These are phyloP conservation scores for Ciborinia camelliae DNA, from an alignment of 2,329 filamentous ascomycete species.

Conservation along the genomic window DNA sequence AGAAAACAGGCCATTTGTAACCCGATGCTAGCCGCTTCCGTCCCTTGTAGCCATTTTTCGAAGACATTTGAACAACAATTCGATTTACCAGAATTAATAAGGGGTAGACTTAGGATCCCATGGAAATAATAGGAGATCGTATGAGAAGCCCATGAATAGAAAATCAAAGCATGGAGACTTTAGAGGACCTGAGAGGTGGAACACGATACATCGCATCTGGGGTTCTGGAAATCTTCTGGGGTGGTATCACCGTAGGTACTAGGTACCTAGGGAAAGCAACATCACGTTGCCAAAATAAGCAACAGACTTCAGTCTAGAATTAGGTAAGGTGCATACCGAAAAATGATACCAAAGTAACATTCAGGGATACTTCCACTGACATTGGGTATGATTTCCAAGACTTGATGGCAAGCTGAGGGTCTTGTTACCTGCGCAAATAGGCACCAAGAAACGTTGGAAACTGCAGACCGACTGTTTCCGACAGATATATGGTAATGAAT, in stretches of 20 bases:
- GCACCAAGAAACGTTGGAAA: not conserved
- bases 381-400: not conserved
- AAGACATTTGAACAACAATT: not conserved
- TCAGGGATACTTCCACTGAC: conserved; percentile 11
- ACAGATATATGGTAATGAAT: not conserved
- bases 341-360: not conserved
- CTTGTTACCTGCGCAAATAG: not conserved
- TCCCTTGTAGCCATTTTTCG: not conserved
- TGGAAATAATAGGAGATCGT: not conserved
- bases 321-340: not conserved
- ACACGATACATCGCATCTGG: not conserved
- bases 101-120: not conserved
- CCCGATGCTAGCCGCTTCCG: not conserved
- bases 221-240: not conserved
- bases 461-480: not conserved
- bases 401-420: not conserved
- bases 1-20: not conserved
- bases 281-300: not conserved
- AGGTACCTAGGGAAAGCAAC: too few species aligned
- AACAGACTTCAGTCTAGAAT: not conserved
- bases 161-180: not conserved
- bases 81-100: not conserved
- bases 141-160: not conserved
- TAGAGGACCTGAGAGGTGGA: not conserved
- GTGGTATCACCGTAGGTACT: not conserved